Conservation (phyloP, 2,329 filamentous ascomycete species). For the Aspergillus terreus region DNA sequence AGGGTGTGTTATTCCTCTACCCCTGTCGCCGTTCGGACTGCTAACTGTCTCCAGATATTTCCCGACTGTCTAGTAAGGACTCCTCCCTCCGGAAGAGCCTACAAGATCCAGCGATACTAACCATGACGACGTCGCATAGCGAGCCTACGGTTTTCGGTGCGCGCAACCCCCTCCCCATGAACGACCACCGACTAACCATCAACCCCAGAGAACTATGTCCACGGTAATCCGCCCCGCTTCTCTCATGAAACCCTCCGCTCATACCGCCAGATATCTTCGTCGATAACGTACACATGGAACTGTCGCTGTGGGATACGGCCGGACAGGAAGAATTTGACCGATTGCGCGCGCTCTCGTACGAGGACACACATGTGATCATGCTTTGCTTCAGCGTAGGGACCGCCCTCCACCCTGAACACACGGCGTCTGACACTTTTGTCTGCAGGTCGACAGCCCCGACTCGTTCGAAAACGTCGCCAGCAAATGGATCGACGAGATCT, state of each 20-base stretch:
- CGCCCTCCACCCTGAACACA: not conserved
- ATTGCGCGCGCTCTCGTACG: constrained; percentile 90
- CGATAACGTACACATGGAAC: constrained; percentile 92
- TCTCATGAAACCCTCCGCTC: constrained; percentile 11
- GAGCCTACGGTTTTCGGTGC: constrained; percentile 88
- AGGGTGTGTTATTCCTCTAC: constrained; percentile 59
- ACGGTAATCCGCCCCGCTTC: constrained; percentile 58
- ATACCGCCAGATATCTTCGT: constrained; percentile 81
- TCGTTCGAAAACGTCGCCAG: constrained; percentile 97
- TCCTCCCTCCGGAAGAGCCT: not conserved
- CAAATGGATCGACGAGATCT: constrained; percentile 97
- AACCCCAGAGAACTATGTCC: constrained; percentile 83
- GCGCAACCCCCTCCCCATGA: constrained; percentile 18
- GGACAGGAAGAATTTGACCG: constrained; percentile 99
- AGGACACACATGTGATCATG: constrained; percentile 98
- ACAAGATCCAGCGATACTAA: constrained; percentile 18
- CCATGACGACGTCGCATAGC: constrained; percentile 36
- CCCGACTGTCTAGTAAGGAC: constrained; percentile 80
- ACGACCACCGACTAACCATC: constrained; percentile 24
- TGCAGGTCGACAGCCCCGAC: constrained; percentile 80
- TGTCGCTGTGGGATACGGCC: constrained; percentile 97
- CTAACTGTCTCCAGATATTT: constrained; percentile 66
- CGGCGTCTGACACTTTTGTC: not conserved
- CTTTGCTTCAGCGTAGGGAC: constrained; percentile 82
- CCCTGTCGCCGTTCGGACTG: constrained; percentile 1